Conservation (phyloP, 1,284 basidiomycete species). For the Ceratobasidium sp. region DNA sequence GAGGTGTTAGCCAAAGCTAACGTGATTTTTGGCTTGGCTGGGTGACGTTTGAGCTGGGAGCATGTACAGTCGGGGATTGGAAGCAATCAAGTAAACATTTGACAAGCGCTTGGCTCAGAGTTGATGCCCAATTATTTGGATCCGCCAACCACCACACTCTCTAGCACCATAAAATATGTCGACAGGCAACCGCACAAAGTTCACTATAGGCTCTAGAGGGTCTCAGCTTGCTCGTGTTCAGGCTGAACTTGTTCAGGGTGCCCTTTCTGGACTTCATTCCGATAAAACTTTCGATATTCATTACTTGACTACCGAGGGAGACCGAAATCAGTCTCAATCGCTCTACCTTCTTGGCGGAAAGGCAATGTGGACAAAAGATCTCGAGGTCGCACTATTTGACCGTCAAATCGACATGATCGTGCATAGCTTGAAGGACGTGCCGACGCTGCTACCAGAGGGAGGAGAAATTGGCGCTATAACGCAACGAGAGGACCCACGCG, state of each 20-base stretch:
- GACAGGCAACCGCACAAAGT: conserved; percentile 49
- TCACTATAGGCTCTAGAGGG: conserved; percentile 83
- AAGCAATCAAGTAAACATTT: conserved; percentile 6
- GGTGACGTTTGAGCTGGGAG: background rate
- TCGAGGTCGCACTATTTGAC: conserved; percentile 83
- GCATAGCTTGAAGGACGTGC: conserved; percentile 94
- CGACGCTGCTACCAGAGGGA: conserved; percentile 85
- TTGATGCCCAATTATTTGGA: too few relatives aligned
- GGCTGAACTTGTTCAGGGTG: conserved; percentile 76
- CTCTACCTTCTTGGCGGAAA: conserved; percentile 83
- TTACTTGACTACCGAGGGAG: conserved; percentile 92
- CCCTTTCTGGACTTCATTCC: conserved; percentile 63
- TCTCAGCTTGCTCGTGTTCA: conserved; percentile 90
- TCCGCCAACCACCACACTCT: background rate
- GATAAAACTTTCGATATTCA: conserved; percentile 70
- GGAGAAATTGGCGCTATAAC: conserved; percentile 88
- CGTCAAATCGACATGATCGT: conserved; percentile 90
- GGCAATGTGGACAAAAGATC: conserved; percentile 94
- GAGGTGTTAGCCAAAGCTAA: conserved; percentile 42
- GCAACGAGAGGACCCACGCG: conserved; percentile 89
- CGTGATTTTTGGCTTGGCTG: conserved; percentile 38
- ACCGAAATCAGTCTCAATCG: conserved; percentile 88
- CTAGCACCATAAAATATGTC: background rate
- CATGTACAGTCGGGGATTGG: background rate
- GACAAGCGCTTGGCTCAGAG: conserved; percentile 39